These are phyloP conservation scores for Sinapis alba DNA, from an alignment of 441 rosid species.

Conservation along the genomic window DNA sequence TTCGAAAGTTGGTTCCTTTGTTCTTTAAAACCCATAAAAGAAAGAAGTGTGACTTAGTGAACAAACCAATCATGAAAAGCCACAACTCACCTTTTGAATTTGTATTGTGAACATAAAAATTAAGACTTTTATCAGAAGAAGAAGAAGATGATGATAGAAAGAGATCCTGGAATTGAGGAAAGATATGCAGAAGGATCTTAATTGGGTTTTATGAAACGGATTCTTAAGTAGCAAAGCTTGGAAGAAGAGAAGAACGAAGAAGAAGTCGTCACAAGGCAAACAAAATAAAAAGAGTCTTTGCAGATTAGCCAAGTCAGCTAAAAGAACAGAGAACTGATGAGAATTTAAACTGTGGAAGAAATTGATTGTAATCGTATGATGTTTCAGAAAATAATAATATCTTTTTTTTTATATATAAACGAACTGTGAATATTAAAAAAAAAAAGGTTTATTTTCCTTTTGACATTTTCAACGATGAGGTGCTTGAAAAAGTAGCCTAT, in stretches of 20 bases:
- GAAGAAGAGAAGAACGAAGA: conserved; percentile 13
- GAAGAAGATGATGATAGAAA: conserved; percentile 2
- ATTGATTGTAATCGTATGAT: background rate
- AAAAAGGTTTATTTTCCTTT: background rate
- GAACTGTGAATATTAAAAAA: background rate
- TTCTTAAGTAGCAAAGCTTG: conserved; percentile 17
- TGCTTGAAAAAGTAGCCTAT: conserved; percentile 15
- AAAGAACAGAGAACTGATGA: background rate
- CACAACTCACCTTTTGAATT: conserved; percentile 32
- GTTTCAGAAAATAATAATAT: background rate
- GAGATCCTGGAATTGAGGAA: conserved; percentile 7
- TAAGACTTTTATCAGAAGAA: conserved; percentile 15
- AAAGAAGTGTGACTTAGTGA: conserved; percentile 1
- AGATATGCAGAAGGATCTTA: background rate
- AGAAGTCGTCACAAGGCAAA: conserved; percentile 39
- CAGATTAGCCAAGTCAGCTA: conserved; percentile 29
- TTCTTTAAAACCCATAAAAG: conserved; percentile 7
- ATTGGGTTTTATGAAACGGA: background rate
- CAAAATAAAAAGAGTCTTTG: conserved; percentile 19
- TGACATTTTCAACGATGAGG: conserved; percentile 26
- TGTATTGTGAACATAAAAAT: background rate
- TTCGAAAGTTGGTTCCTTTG: conserved; percentile 9
- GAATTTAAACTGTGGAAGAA: conserved; percentile 6
- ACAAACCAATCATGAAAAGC: background rate
- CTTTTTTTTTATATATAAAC: background rate